These are phyloP conservation scores for Fragosphaeria purpurea DNA, from an alignment of 2,329 filamentous ascomycete species.

Conservation along the genomic window DNA sequence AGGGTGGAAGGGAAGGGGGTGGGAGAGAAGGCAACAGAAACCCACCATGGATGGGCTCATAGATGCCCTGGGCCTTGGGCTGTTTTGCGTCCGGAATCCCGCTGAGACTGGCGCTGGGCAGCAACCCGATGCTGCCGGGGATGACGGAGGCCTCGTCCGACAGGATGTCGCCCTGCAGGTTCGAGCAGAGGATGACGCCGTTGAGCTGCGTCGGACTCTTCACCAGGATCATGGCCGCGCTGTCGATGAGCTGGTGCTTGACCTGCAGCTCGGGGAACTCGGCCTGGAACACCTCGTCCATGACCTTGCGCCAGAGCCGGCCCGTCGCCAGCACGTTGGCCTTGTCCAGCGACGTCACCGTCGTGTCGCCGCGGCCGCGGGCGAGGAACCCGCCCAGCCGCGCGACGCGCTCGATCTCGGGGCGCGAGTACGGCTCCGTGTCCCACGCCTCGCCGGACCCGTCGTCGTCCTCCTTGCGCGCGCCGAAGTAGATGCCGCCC, in stretches of 20 bases:
- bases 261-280: constrained; percentile 84
- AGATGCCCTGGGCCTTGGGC: constrained; percentile 82
- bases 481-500: constrained; percentile 91
- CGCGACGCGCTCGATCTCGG: constrained; percentile 81
- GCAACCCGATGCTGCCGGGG: constrained; percentile 75
- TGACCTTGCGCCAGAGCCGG: constrained; percentile 79
- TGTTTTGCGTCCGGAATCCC: constrained; percentile 72
- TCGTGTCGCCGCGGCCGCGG: constrained; percentile 58
- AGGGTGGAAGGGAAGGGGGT: no score
- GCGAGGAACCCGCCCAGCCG: constrained; percentile 71
- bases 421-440: constrained; percentile 74
- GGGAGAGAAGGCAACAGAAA: not conserved
- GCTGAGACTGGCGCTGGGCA: constrained; percentile 79
- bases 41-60: constrained; percentile 63
- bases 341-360: constrained; percentile 62
- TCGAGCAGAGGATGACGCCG: constrained; percentile 85
- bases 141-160: constrained; percentile 93
- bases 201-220: constrained; percentile 86
- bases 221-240: constrained; percentile 94
- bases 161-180: constrained; percentile 93
- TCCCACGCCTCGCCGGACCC: constrained; percentile 69
- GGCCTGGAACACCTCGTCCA: constrained; percentile 71
- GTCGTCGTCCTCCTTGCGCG: constrained; percentile 69
- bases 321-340: constrained; percentile 91
- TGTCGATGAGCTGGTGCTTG: constrained; percentile 87